These are phyloP conservation scores for Epichloe coenophiala DNA, from an alignment of 2,329 filamentous ascomycete genomes.

Conservation along the genomic window DNA sequence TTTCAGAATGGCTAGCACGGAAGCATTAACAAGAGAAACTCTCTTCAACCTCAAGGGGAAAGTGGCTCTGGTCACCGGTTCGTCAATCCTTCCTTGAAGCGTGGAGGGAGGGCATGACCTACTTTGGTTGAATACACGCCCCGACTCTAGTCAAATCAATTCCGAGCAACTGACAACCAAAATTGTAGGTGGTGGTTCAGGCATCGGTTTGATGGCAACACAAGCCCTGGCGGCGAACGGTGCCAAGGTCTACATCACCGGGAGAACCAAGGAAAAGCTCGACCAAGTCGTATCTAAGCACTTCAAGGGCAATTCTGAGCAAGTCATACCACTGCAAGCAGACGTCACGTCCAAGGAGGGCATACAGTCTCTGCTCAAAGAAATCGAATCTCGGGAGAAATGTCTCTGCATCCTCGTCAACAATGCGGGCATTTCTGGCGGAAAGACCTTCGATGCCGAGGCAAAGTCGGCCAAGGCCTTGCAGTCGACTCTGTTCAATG, in stretches of 20 bases:
- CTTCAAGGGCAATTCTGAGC: constrained; percentile 36
- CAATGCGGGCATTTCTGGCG: constrained; percentile 51
- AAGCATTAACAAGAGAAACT: constrained; percentile 20
- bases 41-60: constrained; percentile 28
- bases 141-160: neutral
- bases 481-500: constrained; percentile 53
- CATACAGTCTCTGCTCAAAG: constrained; percentile 41
- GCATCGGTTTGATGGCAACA: constrained; percentile 56
- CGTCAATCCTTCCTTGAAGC: neutral
- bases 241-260: constrained; percentile 57
- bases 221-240: constrained; percentile 55
- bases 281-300: constrained; percentile 46
- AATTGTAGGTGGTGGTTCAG: constrained; percentile 36
- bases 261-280: constrained; percentile 49
- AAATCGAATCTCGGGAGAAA: constrained; percentile 39
- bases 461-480: constrained; percentile 37
- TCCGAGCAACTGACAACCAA: neutral
- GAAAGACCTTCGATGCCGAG: constrained; percentile 34
- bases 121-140: too few relatives aligned
- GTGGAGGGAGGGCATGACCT: too few relatives aligned
- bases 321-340: constrained; percentile 44
- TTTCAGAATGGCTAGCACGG: constrained; percentile 5
- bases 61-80: constrained; percentile 32
- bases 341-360: constrained; percentile 51
- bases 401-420: constrained; percentile 54